phyloP scores from a whole-genome alignment of 2,329 filamentous ascomycete genomes.

The Claviceps sp. region DNA sequence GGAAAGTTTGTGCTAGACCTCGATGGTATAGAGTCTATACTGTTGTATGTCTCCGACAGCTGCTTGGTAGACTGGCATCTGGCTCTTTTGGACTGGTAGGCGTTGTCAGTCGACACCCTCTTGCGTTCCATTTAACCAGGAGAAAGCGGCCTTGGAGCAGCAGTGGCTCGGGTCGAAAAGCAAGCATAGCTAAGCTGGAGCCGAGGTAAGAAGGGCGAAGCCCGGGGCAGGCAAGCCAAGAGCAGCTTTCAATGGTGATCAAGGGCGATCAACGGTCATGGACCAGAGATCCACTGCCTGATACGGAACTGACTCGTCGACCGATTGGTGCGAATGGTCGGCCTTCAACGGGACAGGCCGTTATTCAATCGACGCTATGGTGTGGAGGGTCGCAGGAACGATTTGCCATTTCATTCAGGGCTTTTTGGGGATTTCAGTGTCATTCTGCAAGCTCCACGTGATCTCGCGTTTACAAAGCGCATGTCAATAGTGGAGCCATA shows the following conservation, averaged over 20 bases:
- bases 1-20: neutral
- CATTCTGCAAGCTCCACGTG: no score
- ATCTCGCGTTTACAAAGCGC: no score
- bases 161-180: neutral
- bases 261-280: neutral
- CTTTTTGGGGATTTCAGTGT: no score
- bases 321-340: neutral
- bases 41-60: conserved; percentile 1
- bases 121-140: conserved; percentile 5
- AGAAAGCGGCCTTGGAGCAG: neutral
- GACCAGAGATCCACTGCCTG: neutral
- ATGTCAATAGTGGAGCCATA: no score
- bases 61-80: conserved; percentile 5
- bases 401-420: no score
- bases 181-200: neutral
- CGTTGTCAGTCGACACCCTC: neutral
- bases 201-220: neutral
- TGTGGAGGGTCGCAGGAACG: neutral
- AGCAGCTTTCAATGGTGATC: neutral
- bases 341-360: neutral
- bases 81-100: conserved; percentile 2
- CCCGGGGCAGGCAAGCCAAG: neutral
- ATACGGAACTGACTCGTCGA: neutral
- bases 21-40: conserved; percentile 3
- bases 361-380: neutral